Base-by-base conservation (phyloP, 441 rosid genomes). In the Populus hybrid region DNA sequence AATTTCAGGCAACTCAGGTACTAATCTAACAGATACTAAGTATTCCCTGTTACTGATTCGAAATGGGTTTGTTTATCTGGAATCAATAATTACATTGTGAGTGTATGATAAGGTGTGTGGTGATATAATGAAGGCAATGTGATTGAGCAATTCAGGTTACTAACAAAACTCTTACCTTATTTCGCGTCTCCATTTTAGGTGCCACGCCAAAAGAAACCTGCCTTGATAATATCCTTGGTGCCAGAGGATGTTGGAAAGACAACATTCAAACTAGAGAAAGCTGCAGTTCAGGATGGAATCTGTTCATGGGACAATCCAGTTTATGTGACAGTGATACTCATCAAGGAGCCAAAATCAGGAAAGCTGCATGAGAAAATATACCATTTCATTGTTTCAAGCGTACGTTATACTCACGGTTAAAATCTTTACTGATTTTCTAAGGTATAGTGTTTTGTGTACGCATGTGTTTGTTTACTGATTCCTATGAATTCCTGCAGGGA, bases 1-100 rank as follows among this genome's bases (percentile, higher is more conserved):
- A 89, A 91, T 91, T 94, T 80, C 92, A 89, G 72, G 91, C 92
- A 68, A 92, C 95, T 80, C 91, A 91, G 90, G 97, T 93, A 83
- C 75, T 40, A 78, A 57, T 83, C 76, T 77, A 71, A 68, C 72
- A 23, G 64, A 30, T 30, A 30, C 32, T 3, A 30, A 30, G 32
- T 30, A 23, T 72, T n/a, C 23, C 64, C 42, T 12, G 57, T 66
- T 53, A 70, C 36, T 42, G 30, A 75, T 80, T 35, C 42, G n/a
- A 26, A 67, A 21, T 72, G 76, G 74, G 63, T 71, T 68, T 30
- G 46, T 74, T 36, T 40, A 11, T 28, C 10, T 59, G 50, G 67
- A 38, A 40, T 74, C 35, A 46, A 46, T 46, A 7, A 50, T 65
- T 16, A 46, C 67, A 57, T 4, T 57, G 76, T 18, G 50, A 21